Percentiles rank a stretch among this genome's conserved stretches.
Evolutionary conservation across 169 alveolate species (phyloP).

Genomic region (Eimeria acervulina): DNA sequence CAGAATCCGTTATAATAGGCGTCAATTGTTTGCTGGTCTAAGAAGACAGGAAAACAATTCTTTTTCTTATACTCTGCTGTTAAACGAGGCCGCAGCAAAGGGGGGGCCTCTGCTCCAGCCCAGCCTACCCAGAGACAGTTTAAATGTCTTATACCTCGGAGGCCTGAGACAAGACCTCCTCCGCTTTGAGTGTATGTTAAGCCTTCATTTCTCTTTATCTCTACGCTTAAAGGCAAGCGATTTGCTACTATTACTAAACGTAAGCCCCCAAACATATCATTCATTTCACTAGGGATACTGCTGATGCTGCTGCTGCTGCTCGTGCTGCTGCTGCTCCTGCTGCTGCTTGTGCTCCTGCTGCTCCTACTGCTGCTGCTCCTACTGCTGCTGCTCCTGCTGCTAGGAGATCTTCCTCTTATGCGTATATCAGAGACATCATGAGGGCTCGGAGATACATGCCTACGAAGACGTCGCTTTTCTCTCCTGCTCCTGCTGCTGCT

Average conservation of each 20-base stretch:
- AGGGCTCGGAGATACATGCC: no score
- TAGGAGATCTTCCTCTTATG: no score
- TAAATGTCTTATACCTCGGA: slow-evolving; percentile 76
- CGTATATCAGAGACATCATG: no score
- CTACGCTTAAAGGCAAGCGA: slow-evolving; percentile 80
- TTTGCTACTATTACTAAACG: slow-evolving; percentile 82
- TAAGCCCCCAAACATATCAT: not conserved
- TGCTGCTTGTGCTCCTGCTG: not conserved
- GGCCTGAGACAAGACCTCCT: slow-evolving; percentile 86
- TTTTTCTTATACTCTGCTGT: slow-evolving; percentile 17
- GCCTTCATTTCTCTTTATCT: slow-evolving; percentile 40
- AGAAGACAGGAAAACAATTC: slow-evolving; percentile 85
- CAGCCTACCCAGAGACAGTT: slow-evolving; percentile 88
- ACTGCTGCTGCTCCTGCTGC: slow-evolving; percentile 15
- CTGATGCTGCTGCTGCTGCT: slow-evolving; percentile 23
- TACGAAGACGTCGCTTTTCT: no score
- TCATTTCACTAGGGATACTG: not conserved
- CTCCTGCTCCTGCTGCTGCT: slow-evolving; percentile 39
- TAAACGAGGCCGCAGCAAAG: slow-evolving; percentile 69
- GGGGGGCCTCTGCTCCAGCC: slow-evolving; percentile 86
- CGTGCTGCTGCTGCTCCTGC: not conserved
- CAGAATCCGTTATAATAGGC: slow-evolving; percentile 87
- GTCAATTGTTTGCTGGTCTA: slow-evolving; percentile 82
- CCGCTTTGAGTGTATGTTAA: slow-evolving; percentile 76
- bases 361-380: slow-evolving; percentile 17